Conservation (phyloP, 805 yeast species). For the Ogataea populi-albae region DNA sequence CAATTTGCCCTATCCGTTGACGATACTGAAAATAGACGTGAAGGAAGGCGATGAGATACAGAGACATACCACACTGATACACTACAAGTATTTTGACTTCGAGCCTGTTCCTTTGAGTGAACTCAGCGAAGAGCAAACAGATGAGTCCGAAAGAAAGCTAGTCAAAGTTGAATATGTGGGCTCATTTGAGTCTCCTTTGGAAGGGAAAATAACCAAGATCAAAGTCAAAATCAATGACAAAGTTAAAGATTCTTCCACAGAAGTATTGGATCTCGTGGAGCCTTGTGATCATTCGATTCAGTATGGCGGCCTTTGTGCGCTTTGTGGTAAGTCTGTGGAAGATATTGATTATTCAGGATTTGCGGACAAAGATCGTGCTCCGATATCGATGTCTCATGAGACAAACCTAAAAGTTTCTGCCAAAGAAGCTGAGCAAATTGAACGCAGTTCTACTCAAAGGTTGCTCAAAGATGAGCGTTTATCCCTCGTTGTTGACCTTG, state of each 20-base stretch:
- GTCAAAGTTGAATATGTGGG: constrained; percentile 65
- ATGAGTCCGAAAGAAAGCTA: constrained; percentile 41
- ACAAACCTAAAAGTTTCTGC: constrained; percentile 79
- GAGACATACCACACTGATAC: constrained; percentile 53
- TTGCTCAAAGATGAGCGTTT: constrained; percentile 63
- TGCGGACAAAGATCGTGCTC: constrained; percentile 68
- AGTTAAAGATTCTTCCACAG: constrained; percentile 44
- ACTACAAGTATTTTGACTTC: constrained; percentile 66
- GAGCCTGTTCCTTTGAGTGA: constrained; percentile 53
- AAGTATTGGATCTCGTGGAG: constrained; percentile 60
- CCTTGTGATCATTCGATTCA: constrained; percentile 92
- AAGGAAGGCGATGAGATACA: constrained; percentile 43
- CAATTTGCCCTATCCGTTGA: constrained; percentile 66
- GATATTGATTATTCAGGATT: constrained; percentile 74
- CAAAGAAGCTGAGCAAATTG: constrained; percentile 84
- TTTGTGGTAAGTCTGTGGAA: constrained; percentile 80
- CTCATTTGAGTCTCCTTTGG: constrained; percentile 78
- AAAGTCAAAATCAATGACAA: constrained; percentile 57
- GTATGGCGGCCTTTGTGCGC: constrained; percentile 91
- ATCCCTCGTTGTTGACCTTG: constrained; percentile 91
- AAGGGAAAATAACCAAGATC: constrained; percentile 59
- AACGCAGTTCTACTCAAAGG: constrained; percentile 58
- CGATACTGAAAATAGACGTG: constrained; percentile 49
- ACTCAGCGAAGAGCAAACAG: constrained; percentile 31
- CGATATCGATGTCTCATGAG: constrained; percentile 86